phyloP scores from a whole-genome alignment of 73 alveolate genomes.

The Paraurostyla sp. region DNA sequence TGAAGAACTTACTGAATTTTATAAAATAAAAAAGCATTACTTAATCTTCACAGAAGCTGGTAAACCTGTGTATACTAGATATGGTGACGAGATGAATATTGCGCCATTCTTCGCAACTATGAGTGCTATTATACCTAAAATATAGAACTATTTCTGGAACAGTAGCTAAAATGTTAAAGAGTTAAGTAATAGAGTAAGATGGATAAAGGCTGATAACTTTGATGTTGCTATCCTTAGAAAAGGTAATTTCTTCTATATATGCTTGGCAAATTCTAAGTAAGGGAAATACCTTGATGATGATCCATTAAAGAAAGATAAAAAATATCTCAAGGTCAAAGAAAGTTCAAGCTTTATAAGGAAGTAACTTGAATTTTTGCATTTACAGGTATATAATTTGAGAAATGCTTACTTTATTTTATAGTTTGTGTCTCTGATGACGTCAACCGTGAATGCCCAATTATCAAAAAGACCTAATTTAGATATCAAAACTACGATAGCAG shows the following conservation, averaged over 20 bases:
- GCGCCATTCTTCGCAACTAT: slow-evolving; percentile 76
- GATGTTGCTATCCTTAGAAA: slow-evolving; percentile 45
- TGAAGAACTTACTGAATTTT: slow-evolving; percentile 8
- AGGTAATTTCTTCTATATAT: slow-evolving; percentile 50
- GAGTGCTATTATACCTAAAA: slow-evolving; percentile 71
- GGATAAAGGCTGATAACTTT: slow-evolving; percentile 27
- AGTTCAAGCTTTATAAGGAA: slow-evolving; percentile 52
- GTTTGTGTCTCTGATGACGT: slow-evolving; percentile 70
- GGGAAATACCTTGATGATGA: slow-evolving; percentile 29
- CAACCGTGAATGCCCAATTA: slow-evolving; percentile 49
- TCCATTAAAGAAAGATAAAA: background rate
- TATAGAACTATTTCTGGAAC: slow-evolving; percentile 53
- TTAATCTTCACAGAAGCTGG: slow-evolving; percentile 75
- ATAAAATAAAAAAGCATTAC: slow-evolving; percentile 18
- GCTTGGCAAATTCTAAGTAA: background rate
- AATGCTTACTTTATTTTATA: background rate
- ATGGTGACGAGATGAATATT: slow-evolving; percentile 66
- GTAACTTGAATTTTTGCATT: slow-evolving; percentile 66
- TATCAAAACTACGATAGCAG: slow-evolving; percentile 62
- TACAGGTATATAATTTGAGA: background rate
- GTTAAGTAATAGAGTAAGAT: slow-evolving; percentile 50
- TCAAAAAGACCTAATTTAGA: slow-evolving; percentile 71
- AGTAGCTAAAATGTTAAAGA: slow-evolving; percentile 6
- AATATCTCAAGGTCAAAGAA: slow-evolving; percentile 31
- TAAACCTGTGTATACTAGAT: slow-evolving; percentile 68